Percentiles rank a stretch among this genome's conserved stretches.
These are phyloP conservation scores for Dipodascopsis uninucleata DNA, from an alignment of 805 yeast genomes.

Conservation along the genomic window DNA sequence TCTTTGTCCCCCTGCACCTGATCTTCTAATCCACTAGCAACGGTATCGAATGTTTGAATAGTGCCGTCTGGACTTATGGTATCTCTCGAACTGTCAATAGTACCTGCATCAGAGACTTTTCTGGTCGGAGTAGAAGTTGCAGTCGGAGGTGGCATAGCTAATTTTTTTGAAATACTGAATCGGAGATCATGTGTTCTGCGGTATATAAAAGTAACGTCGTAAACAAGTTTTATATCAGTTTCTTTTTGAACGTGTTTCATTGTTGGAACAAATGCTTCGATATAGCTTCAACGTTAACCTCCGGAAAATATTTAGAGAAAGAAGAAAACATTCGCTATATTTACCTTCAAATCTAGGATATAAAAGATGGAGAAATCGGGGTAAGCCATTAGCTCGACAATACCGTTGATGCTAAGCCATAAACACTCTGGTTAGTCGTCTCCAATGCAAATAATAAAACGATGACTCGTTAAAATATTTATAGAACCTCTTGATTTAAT, in stretches of 20 bases:
- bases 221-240: conserved; percentile 37
- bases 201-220: conserved; percentile 56
- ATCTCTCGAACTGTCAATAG: conserved; percentile 11
- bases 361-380: conserved; percentile 55
- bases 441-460: too few species aligned
- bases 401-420: conserved; percentile 50
- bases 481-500: conserved; percentile 49
- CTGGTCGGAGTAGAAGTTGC: too few species aligned
- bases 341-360: conserved; percentile 64
- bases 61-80: conserved; percentile 21
- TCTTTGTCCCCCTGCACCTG: too few species aligned
- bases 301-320: conserved; percentile 24
- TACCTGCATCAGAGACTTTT: too few species aligned
- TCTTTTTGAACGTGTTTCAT: conserved; percentile 30
- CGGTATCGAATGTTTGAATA: conserved; percentile 25
- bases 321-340: conserved; percentile 46
- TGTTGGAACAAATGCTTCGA: conserved; percentile 32
- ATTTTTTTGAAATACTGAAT: too few species aligned
- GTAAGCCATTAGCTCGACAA: conserved; percentile 57
- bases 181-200: conserved; percentile 16
- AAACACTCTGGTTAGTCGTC: too few species aligned
- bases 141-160: too few species aligned
- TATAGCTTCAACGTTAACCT: background rate
- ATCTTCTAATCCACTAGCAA: too few species aligned
- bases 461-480: too few species aligned